Percentiles rank a stretch among this genome's conserved stretches.
phyloP scores from a whole-genome alignment of 768 basidiomycete genomes.

The Tylopilus felleus region DNA sequence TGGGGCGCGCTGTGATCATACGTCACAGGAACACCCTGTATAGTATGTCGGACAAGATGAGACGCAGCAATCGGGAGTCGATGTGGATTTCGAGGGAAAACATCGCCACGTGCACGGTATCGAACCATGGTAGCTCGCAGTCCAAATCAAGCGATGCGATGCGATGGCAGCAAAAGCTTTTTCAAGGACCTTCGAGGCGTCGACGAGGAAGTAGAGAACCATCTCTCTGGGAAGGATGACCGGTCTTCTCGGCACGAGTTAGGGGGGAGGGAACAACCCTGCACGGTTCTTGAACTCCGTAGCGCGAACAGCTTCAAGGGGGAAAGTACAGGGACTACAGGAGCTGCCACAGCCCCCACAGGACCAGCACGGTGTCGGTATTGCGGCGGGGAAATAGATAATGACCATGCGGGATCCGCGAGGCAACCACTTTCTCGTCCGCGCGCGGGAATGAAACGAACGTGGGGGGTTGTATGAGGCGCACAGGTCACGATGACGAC shows the following conservation, averaged over 20 bases:
- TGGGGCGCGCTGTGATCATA: slow-evolving; percentile 12
- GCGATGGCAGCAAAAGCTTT: not conserved
- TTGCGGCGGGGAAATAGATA: slow-evolving; percentile 16
- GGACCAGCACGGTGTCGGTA: slow-evolving; percentile 13
- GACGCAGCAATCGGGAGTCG: slow-evolving; percentile 15
- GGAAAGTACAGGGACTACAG: slow-evolving; percentile 2
- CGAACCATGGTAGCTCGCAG: not conserved
- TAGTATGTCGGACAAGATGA: slow-evolving; percentile 1
- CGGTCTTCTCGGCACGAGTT: not conserved
- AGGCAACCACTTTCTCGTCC: slow-evolving; percentile 20
- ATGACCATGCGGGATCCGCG: slow-evolving; percentile 29
- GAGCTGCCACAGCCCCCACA: slow-evolving; percentile 18
- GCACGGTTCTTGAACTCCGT: not conserved
- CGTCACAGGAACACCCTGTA: slow-evolving; percentile 28
- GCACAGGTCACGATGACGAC: slow-evolving; percentile 24
- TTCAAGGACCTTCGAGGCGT: not conserved
- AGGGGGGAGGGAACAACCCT: not conserved
- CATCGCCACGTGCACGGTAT: slow-evolving; percentile 1
- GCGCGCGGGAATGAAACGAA: slow-evolving; percentile 31
- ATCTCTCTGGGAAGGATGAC: not conserved
- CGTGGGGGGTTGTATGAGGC: slow-evolving; percentile 11
- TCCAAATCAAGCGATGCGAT: slow-evolving; percentile 1
- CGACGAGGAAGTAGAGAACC: not conserved
- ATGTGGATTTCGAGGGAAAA: slow-evolving; percentile 16
- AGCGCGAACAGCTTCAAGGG: slow-evolving; percentile 17